phyloP scores from a whole-genome alignment of 2,329 filamentous ascomycete species.

The Tricladium varicosporioides region DNA sequence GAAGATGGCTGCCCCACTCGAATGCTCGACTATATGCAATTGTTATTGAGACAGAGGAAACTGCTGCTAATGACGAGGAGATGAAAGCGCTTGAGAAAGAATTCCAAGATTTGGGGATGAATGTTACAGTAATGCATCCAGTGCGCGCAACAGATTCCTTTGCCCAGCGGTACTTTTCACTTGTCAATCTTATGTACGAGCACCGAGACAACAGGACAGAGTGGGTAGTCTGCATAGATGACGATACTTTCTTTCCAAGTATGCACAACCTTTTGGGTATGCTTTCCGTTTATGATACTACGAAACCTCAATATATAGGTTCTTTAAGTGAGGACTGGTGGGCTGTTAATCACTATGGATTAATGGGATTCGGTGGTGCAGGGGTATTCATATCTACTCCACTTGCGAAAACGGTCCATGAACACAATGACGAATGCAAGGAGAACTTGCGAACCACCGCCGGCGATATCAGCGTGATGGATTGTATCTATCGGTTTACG shows the following conservation, averaged over 20 bases:
- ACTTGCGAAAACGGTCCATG: conserved; percentile 25
- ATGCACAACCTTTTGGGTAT: conserved; percentile 30
- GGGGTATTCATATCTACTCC: conserved; percentile 30
- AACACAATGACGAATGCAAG: conserved; percentile 28
- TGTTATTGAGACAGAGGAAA: conserved; percentile 31
- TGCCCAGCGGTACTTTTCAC: conserved; percentile 43
- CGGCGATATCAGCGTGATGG: conserved; percentile 33
- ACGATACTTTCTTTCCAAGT: conserved; percentile 35
- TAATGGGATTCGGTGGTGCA: conserved; percentile 34
- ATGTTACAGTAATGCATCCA: conserved; percentile 28
- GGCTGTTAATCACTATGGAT: conserved; percentile 32
- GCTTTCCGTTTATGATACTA: conserved; percentile 32
- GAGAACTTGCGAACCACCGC: conserved; percentile 28
- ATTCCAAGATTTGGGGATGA: conserved; percentile 27
- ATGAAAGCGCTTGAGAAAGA: conserved; percentile 28
- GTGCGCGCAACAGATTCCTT: conserved; percentile 25
- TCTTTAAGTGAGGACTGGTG: conserved; percentile 33
- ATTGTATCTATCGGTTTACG: conserved; percentile 30
- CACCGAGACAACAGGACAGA: conserved; percentile 38
- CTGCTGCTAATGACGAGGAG: conserved; percentile 22
- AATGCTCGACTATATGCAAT: conserved; percentile 30
- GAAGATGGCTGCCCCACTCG: conserved; percentile 32
- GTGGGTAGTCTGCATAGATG: conserved; percentile 32
- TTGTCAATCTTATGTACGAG: conserved; percentile 41
- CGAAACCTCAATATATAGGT: conserved; percentile 29